phyloP scores from a whole-genome alignment of 2,329 filamentous ascomycete species.

The Catunica adiposa region DNA sequence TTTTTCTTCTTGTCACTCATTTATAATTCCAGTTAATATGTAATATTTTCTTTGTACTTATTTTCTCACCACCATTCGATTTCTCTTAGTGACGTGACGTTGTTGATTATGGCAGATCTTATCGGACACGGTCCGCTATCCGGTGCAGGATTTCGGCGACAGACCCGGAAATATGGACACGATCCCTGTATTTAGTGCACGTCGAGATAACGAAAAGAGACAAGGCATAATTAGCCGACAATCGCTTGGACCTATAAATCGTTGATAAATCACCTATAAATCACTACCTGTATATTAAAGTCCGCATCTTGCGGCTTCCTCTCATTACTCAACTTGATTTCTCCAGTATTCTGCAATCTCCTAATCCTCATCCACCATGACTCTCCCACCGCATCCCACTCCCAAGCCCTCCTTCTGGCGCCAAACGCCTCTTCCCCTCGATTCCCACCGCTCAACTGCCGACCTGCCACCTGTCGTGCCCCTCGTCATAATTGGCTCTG shows the following conservation, averaged over 20 bases:
- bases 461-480: constrained; percentile 25
- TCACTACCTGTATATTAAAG: too few species aligned
- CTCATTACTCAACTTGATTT: too few species aligned
- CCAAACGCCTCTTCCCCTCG: constrained; percentile 23
- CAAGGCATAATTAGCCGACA: neutral
- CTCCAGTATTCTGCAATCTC: too few species aligned
- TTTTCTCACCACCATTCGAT: too few species aligned
- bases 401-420: constrained; percentile 27
- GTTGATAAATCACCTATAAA: too few species aligned
- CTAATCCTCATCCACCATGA: neutral
- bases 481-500: constrained; percentile 31
- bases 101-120: neutral
- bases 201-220: neutral
- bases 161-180: neutral
- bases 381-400: constrained; percentile 17
- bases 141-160: neutral
- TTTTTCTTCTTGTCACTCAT: neutral
- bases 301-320: too few species aligned
- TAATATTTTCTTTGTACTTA: neutral
- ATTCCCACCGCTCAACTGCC: constrained; percentile 25
- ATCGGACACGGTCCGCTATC: neutral
- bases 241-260: too few species aligned
- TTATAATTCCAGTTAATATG: neutral
- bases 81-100: neutral
- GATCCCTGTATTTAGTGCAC: neutral